Conservation (phyloP, 2,329 filamentous ascomycete species). For the Ceratocystis diversiconidia region DNA sequence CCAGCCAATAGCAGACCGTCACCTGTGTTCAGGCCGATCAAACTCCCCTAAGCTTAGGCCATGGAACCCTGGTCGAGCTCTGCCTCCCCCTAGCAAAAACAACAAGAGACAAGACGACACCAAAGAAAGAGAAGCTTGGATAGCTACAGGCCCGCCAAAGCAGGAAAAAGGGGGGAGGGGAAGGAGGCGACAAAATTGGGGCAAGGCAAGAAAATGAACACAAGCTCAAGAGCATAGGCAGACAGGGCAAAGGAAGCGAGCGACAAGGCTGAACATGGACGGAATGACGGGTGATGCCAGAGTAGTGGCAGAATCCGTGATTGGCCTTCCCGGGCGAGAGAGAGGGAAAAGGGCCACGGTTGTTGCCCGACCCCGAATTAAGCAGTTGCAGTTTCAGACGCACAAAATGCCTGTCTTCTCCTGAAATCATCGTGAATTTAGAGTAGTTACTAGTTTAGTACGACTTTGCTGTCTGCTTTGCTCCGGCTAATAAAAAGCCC, state of each 20-base stretch:
- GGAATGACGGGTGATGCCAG: not conserved
- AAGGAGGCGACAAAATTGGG: not conserved
- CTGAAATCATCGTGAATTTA: not conserved
- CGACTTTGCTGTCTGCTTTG: not conserved
- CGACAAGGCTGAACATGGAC: not conserved
- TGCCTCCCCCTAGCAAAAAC: not conserved
- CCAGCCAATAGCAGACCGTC: not conserved
- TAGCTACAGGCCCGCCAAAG: not conserved
- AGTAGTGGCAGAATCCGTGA: not conserved
- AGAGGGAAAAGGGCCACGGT: not conserved
- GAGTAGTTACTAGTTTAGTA: not conserved
- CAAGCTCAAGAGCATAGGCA: not conserved
- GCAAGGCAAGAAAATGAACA: not conserved
- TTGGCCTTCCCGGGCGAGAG: not conserved
- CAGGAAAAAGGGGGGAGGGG: not conserved
- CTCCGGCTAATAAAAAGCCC: not conserved
- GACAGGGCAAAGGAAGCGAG: not conserved
- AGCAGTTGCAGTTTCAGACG: not conserved
- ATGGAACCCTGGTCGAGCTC: slow-evolving; percentile 2
- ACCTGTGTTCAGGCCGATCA: not conserved
- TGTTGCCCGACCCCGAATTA: not conserved
- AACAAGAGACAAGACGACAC: not conserved
- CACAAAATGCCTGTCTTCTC: not conserved
- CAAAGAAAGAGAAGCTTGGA: not conserved
- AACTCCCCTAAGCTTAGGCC: not conserved